Evolutionary conservation across 2,329 filamentous ascomycete species (phyloP).

Genomic region (Bipolaris cookei): DNA sequence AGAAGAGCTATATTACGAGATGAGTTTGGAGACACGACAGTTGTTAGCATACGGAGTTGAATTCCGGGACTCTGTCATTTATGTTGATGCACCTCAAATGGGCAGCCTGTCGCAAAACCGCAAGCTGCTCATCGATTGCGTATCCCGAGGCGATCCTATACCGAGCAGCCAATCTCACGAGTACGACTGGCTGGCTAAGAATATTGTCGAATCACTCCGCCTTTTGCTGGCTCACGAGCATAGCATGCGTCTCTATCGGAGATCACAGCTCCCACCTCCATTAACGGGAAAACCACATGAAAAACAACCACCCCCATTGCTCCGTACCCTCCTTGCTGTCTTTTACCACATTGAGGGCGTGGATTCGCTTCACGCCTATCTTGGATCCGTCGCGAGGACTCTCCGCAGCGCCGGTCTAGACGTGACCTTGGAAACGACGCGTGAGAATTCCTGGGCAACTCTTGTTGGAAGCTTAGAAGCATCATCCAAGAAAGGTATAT

Average conservation of each 20-base stretch:
- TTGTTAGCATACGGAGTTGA: constrained; percentile 74
- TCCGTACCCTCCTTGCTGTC: constrained; percentile 64
- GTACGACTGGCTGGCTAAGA: constrained; percentile 64
- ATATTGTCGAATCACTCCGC: constrained; percentile 70
- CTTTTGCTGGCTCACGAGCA: constrained; percentile 82
- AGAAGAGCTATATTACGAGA: constrained; percentile 88
- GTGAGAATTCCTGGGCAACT: constrained; percentile 37
- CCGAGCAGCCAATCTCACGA: constrained; percentile 30
- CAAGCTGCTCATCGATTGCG: constrained; percentile 71
- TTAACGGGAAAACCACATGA: constrained; percentile 58
- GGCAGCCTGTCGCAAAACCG: constrained; percentile 53
- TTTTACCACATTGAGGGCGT: constrained; percentile 57
- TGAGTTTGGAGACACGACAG: constrained; percentile 78
- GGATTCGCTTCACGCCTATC: constrained; percentile 44
- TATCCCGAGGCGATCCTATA: constrained; percentile 61
- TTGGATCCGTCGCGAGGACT: constrained; percentile 30
- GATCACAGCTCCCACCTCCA: constrained; percentile 69
- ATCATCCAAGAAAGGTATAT: constrained; percentile 33
- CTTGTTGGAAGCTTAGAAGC: constrained; percentile 39
- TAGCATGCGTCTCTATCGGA: constrained; percentile 71
- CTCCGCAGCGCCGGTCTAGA: constrained; percentile 40
- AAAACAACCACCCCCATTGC: constrained; percentile 61
- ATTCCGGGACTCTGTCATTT: constrained; percentile 58
- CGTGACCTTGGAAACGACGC: constrained; percentile 33
- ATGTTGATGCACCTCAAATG: constrained; percentile 34